Evolutionary conservation across 306 rosid genomes (phyloP).

Genomic region (Acacia crassicarpa): DNA sequence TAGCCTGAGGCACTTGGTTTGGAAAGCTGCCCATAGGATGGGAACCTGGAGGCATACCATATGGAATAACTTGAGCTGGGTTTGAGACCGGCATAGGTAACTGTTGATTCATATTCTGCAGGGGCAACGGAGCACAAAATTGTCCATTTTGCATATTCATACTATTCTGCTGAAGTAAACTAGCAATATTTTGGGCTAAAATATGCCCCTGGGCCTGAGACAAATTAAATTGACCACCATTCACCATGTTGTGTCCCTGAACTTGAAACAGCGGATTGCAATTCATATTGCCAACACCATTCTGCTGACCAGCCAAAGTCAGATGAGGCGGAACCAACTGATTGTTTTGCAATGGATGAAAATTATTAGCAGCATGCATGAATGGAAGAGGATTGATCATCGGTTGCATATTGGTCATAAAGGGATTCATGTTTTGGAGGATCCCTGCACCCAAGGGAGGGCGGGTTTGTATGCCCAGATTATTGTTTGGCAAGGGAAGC

Average conservation of each 20-base stretch:
- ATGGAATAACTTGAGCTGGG: constrained; percentile 52
- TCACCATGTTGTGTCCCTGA: constrained; percentile 54
- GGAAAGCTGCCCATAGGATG: constrained; percentile 46
- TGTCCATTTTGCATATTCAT: constrained; percentile 71
- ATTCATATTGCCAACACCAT: constrained; percentile 38
- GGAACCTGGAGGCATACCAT: constrained; percentile 38
- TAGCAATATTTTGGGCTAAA: constrained; percentile 51
- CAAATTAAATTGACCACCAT: constrained; percentile 49
- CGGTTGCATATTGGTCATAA: constrained; percentile 40
- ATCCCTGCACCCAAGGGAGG: constrained; percentile 44
- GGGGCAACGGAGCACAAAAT: constrained; percentile 46
- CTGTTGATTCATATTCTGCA: constrained; percentile 71
- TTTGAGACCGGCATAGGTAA: constrained; percentile 56
- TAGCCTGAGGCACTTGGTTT: constrained; percentile 50
- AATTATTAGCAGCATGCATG: constrained; percentile 42
- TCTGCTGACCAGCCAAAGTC: constrained; percentile 41
- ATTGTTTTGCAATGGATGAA: constrained; percentile 52
- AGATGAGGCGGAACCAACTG: constrained; percentile 45
- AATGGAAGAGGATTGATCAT: constrained; percentile 44
- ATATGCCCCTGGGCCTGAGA: constrained; percentile 53
- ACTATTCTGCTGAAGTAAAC: constrained; percentile 58
- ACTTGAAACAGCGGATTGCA: constrained; percentile 38
- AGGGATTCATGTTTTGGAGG: constrained; percentile 41
- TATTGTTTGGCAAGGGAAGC: constrained; percentile 48
- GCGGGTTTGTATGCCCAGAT: constrained; percentile 47